Conservation (phyloP, 2,329 filamentous ascomycete genomes). For the Fusarium drepaniforme region DNA sequence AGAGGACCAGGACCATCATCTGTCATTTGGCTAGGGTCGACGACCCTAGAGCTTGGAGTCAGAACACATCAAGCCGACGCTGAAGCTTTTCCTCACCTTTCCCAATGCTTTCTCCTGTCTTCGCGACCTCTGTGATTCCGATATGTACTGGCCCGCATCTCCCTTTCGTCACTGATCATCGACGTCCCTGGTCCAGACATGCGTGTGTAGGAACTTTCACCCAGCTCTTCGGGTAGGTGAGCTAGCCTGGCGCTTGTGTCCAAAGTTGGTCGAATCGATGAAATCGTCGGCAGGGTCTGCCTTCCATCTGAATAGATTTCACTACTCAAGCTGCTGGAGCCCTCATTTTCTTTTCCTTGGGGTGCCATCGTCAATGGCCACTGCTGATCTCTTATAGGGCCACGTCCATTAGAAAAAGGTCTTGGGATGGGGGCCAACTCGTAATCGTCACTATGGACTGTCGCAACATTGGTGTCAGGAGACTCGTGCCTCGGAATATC, state of each 20-base stretch:
- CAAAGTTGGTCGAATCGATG: slow-evolving; percentile 27
- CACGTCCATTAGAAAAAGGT: background rate
- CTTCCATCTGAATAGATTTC: slow-evolving; percentile 18
- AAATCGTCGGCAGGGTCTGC: slow-evolving; percentile 32
- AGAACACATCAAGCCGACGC: background rate
- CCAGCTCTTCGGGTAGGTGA: background rate
- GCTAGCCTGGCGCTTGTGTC: slow-evolving; percentile 6
- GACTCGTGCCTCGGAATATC: slow-evolving; percentile 30
- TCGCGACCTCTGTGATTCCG: slow-evolving; percentile 25
- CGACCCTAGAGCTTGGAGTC: slow-evolving; percentile 1
- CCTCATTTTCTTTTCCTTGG: background rate
- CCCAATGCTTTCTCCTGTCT: slow-evolving; percentile 10
- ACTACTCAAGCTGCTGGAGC: background rate
- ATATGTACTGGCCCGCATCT: background rate
- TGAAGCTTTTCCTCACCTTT: slow-evolving; percentile 11
- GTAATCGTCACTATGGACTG: slow-evolving; percentile 54
- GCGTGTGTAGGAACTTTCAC: background rate
- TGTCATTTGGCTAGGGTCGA: slow-evolving; percentile 5
- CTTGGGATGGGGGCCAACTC: slow-evolving; percentile 24
- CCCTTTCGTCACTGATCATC: background rate
- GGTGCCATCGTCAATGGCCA: background rate
- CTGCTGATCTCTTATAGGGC: background rate
- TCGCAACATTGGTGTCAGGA: slow-evolving; percentile 47
- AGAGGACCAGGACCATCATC: slow-evolving; percentile 7
- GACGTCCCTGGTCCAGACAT: too few species aligned